Evolutionary conservation across 2,329 filamentous ascomycete species (phyloP), one percentile per base, ranked within the genome.

Genomic region (Pseudonectria foliicola): DNA sequence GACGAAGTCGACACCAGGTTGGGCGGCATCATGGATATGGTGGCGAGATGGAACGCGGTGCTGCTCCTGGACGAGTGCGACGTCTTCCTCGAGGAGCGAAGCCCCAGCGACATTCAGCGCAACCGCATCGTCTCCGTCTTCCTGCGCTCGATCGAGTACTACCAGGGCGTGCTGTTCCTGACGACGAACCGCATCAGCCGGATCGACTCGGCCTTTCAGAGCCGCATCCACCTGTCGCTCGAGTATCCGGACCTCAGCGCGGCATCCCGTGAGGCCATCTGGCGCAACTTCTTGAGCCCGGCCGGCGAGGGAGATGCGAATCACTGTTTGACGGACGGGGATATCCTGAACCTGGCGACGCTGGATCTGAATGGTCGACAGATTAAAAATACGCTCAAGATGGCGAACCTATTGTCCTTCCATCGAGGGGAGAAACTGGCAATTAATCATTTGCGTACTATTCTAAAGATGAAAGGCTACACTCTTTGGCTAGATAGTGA

Each of bases 1-100:
- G 68, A 71, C 39, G 71, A 71, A 12, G 70, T 89, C 0, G 84
- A 86, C 55, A 63, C 63, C 10, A 77, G 79, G 46, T 68, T 86
- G 1, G 16, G 35, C 1, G 42, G 38, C 0, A 56, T 59, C 34
- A 46, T 89, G 41, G 79, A 85, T 52, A 79, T 89, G 41, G 82
- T 82, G 2, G 77, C 83, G 4, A 49, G 52, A 41, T 68, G 64
- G 66, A 56, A 63, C 29, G 62, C 57, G 12, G 58, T 68, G 0
- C 40, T 68, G 6, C 45, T 57, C 10, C 47, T 57, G 7, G 54
- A 57, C 25, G 54, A 57, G 30, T 56, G 53, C n/a, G 65, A 68
- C 13, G 60, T 66, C n/a, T 68, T 67, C 46, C 57, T 68, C n/a
- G 46, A 61, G 53, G 44, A 63, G 41, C 50, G 59, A 32, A 38